phyloP scores from a whole-genome alignment of 176 grass and related monocot species.

The Oryza officinalis region DNA sequence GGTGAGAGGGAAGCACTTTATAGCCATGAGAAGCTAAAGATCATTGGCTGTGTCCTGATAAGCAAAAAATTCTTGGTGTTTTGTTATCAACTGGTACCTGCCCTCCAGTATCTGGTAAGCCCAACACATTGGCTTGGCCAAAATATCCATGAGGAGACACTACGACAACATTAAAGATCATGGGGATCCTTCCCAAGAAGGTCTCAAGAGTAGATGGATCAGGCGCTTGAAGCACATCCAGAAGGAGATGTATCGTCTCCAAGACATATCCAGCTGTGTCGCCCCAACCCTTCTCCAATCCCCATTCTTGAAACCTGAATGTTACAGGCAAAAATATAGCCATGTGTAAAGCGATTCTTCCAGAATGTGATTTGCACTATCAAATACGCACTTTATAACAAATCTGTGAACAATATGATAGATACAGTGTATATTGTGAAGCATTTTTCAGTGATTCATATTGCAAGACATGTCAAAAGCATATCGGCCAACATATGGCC shows the following conservation, averaged over 20 bases:
- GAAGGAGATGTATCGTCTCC: constrained; percentile 93
- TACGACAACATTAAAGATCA: constrained; percentile 98
- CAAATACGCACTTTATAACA: not conserved
- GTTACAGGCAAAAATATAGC: constrained; percentile 15
- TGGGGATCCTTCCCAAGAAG: constrained; percentile 92
- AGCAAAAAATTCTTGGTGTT: not conserved
- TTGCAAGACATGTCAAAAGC: not conserved
- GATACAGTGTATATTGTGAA: not conserved
- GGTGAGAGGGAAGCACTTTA: not conserved
- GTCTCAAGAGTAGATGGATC: constrained; percentile 88
- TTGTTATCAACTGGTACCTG: constrained; percentile 57
- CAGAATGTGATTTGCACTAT: not conserved
- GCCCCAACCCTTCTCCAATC: constrained; percentile 98
- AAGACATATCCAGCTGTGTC: constrained; percentile 82
- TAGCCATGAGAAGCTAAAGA: constrained; percentile 20
- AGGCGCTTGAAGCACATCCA: constrained; percentile 91
- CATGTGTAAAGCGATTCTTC: not conserved
- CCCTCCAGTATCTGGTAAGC: constrained; percentile 95
- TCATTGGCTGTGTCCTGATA: not conserved
- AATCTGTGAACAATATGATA: not conserved
- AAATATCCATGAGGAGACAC: constrained; percentile 96
- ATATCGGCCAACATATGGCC: not conserved
- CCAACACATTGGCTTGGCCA: constrained; percentile 97
- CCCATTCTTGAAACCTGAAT: constrained; percentile 95
- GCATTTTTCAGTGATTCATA: not conserved